Evolutionary conservation across 805 yeast genomes (phyloP).

Genomic region (Wickerhamomyces alni): DNA sequence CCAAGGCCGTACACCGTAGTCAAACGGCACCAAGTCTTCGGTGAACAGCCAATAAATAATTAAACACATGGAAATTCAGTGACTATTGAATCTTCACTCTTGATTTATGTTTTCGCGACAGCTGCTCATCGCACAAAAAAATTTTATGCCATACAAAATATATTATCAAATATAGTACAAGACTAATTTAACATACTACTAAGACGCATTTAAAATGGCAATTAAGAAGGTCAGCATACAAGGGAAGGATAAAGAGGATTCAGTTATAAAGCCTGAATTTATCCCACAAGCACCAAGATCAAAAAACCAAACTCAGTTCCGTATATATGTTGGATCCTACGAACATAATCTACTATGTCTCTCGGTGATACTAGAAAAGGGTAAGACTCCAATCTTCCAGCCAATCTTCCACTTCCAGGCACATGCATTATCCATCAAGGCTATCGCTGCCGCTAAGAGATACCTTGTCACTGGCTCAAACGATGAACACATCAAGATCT

Average conservation of each 20-base stretch:
- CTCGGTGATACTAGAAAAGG: slow-evolving; percentile 57
- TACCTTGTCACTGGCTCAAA: slow-evolving; percentile 91
- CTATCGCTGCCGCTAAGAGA: slow-evolving; percentile 76
- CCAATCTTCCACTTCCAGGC: slow-evolving; percentile 96
- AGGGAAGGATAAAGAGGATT: neutral
- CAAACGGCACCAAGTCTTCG: too few relatives aligned
- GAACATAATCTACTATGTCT: slow-evolving; percentile 89
- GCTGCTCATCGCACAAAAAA: too few relatives aligned
- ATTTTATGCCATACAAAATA: too few relatives aligned
- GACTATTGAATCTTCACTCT: too few relatives aligned
- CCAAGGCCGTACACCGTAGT: too few relatives aligned
- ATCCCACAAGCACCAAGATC: slow-evolving; percentile 10
- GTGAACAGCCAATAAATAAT: too few relatives aligned
- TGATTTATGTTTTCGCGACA: too few relatives aligned
- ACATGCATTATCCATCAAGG: slow-evolving; percentile 81
- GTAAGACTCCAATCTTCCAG: slow-evolving; percentile 61
- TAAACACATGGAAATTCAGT: too few relatives aligned
- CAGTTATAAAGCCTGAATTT: slow-evolving; percentile 20
- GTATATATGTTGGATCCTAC: slow-evolving; percentile 91
- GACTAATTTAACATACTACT: too few relatives aligned
- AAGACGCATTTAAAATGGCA: too few relatives aligned
- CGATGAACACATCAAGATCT: slow-evolving; percentile 91
- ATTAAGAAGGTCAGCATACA: too few relatives aligned
- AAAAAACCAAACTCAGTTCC: slow-evolving; percentile 36
- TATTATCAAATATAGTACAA: too few relatives aligned